Evolutionary conservation across 495 filamentous ascomycete genomes (phyloP).

Genomic region (Hypoxylon trugodes): DNA sequence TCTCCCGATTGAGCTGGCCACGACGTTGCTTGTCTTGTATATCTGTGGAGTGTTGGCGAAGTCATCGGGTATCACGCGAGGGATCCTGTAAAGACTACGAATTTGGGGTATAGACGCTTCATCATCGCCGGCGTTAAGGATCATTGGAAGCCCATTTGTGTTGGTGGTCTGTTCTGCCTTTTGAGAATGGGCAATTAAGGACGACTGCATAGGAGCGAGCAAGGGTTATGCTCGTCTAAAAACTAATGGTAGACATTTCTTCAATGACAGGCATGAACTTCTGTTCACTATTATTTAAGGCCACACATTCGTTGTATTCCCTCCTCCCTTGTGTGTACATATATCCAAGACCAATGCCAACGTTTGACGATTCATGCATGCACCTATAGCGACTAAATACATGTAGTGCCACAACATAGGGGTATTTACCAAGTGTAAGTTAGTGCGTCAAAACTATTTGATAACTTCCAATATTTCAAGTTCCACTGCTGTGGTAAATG

Average conservation of each 20-base stretch:
- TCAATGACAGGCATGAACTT: conserved; percentile 35
- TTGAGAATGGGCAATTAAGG: conserved; percentile 9
- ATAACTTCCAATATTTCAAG: no score
- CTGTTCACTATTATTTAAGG: conserved; percentile 2
- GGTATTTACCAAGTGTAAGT: no score
- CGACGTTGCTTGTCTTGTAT: conserved; percentile 44
- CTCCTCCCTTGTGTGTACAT: background rate
- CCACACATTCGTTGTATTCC: background rate
- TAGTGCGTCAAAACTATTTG: no score
- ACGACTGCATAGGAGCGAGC: conserved; percentile 20
- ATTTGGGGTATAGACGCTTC: conserved; percentile 40
- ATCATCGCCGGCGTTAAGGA: conserved; percentile 45
- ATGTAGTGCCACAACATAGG: no score
- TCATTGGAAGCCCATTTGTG: conserved; percentile 30
- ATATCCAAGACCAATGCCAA: no score
- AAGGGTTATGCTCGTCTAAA: conserved; percentile 16
- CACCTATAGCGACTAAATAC: no score
- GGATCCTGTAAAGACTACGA: conserved; percentile 40
- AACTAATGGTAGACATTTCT: conserved; percentile 35
- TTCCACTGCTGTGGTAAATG: no score
- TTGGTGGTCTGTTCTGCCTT: conserved; percentile 28
- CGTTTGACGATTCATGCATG: no score
- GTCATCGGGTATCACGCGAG: conserved; percentile 38
- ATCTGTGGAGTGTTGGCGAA: conserved; percentile 40
- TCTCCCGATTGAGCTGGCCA: conserved; percentile 38